These are phyloP conservation scores for Mortierella sp. DNA, from an alignment of 371 early-diverging fungal genomes.

Conservation along the genomic window DNA sequence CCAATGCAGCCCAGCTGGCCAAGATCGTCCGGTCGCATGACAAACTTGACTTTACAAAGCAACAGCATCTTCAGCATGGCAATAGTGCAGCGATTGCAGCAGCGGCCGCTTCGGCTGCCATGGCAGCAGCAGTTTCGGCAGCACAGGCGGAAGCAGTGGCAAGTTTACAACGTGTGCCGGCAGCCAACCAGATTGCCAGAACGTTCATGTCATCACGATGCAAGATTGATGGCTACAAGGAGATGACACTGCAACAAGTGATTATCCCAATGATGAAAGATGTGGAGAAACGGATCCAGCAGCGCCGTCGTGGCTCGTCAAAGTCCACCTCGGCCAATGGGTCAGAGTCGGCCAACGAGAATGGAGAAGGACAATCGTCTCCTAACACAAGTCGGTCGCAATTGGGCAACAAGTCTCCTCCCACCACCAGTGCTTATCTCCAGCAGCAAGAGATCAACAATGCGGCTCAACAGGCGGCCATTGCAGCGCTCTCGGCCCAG, in stretches of 20 bases:
- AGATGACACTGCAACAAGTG: slow-evolving; percentile 44
- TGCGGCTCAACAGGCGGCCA: slow-evolving; percentile 45
- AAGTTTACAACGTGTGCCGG: slow-evolving; percentile 44
- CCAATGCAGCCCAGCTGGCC: slow-evolving; percentile 43
- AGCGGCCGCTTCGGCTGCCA: slow-evolving; percentile 43
- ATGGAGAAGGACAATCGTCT: background rate
- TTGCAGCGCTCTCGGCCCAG: slow-evolving; percentile 44
- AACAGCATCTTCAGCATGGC: slow-evolving; percentile 37
- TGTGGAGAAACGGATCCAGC: slow-evolving; percentile 44
- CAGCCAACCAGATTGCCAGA: slow-evolving; percentile 46
- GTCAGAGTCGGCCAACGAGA: background rate
- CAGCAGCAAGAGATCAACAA: slow-evolving; percentile 46
- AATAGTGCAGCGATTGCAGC: slow-evolving; percentile 32
- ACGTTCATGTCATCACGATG: slow-evolving; percentile 53
- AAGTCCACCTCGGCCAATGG: slow-evolving; percentile 4
- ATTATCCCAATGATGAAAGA: slow-evolving; percentile 48
- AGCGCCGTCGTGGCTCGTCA: slow-evolving; percentile 23
- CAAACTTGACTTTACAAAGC: slow-evolving; percentile 34
- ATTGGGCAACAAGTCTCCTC: too few relatives aligned
- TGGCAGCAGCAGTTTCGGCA: slow-evolving; percentile 50
- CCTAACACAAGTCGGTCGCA: too few relatives aligned
- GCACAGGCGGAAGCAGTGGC: slow-evolving; percentile 47
- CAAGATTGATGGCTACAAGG: slow-evolving; percentile 41
- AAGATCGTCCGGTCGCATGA: slow-evolving; percentile 44
- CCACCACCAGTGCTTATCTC: slow-evolving; percentile 10